Conservation (phyloP, 805 yeast species). For the Jamesozyma lodderae region DNA sequence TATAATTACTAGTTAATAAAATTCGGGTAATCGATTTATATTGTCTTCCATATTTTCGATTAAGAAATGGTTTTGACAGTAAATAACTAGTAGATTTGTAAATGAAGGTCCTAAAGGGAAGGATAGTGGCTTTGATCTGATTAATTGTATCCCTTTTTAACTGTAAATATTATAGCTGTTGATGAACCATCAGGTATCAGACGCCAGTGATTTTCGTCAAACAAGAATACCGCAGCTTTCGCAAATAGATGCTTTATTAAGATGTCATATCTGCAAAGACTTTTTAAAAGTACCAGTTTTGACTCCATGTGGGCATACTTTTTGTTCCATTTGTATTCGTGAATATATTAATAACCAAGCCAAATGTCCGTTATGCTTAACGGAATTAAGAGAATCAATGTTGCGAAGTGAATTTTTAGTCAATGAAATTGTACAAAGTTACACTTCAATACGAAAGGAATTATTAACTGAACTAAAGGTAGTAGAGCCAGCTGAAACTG, state of each 20-base stretch:
- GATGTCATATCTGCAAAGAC: slow-evolving; percentile 88
- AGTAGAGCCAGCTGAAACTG: slow-evolving; percentile 1
- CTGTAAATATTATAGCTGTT: no score
- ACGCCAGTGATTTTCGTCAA: slow-evolving; percentile 61
- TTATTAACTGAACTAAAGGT: slow-evolving; percentile 1
- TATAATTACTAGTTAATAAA: no score
- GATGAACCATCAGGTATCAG: slow-evolving; percentile 33
- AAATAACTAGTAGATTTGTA: no score
- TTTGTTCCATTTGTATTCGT: slow-evolving; percentile 81
- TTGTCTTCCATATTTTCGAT: no score
- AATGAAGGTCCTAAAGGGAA: no score
- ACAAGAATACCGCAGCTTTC: slow-evolving; percentile 47
- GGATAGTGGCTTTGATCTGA: no score
- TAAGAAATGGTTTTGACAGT: no score
- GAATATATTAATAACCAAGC: slow-evolving; percentile 51
- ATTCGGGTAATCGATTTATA: no score
- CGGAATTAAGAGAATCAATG: slow-evolving; percentile 60
- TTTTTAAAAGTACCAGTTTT: slow-evolving; percentile 69
- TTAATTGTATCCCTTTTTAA: no score
- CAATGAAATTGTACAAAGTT: slow-evolving; percentile 62
- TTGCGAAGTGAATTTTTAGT: slow-evolving; percentile 56
- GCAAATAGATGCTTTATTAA: slow-evolving; percentile 57
- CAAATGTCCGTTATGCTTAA: slow-evolving; percentile 71
- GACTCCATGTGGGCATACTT: slow-evolving; percentile 81
- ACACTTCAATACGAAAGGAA: slow-evolving; percentile 32